phyloP scores from a whole-genome alignment of 2,329 filamentous ascomycete species.

The Cercospora brassicicola region DNA sequence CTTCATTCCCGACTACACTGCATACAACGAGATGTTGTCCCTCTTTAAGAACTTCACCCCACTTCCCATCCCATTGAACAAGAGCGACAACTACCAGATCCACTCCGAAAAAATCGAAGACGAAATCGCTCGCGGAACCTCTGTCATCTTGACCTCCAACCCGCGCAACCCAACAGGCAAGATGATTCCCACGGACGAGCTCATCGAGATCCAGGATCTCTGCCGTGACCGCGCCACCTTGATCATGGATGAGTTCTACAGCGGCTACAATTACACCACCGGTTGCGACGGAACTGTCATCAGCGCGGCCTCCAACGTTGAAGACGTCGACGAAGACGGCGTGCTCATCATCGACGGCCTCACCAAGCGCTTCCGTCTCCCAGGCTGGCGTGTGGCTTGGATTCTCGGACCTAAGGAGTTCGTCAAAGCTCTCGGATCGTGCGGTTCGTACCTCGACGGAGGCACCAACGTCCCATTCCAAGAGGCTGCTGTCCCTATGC shows the following conservation, averaged over 20 bases:
- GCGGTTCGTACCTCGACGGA: slow-evolving; percentile 90
- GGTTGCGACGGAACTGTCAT: slow-evolving; percentile 89
- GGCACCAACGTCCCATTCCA: slow-evolving; percentile 95
- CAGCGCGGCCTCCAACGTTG: slow-evolving; percentile 82
- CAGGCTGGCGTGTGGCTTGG: slow-evolving; percentile 96
- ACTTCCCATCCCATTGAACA: slow-evolving; percentile 79
- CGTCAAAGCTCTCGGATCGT: slow-evolving; percentile 87
- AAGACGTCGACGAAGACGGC: slow-evolving; percentile 78
- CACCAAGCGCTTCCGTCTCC: slow-evolving; percentile 93
- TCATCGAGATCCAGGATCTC: slow-evolving; percentile 88
- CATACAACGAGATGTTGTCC: slow-evolving; percentile 96
- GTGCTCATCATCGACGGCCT: slow-evolving; percentile 93
- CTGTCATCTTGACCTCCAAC: slow-evolving; percentile 89
- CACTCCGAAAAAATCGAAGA: slow-evolving; percentile 90
- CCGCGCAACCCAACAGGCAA: slow-evolving; percentile 91
- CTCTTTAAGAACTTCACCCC: slow-evolving; percentile 92
- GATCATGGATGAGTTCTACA: slow-evolving; percentile 95
- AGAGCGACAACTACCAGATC: slow-evolving; percentile 88
- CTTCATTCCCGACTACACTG: slow-evolving; percentile 69
- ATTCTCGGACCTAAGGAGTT: slow-evolving; percentile 90
- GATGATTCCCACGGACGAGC: slow-evolving; percentile 79
- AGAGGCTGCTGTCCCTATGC: slow-evolving; percentile 87
- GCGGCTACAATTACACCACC: slow-evolving; percentile 89
- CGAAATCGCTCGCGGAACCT: slow-evolving; percentile 46
- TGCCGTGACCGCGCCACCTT: slow-evolving; percentile 87